Conservation (phyloP, 805 yeast species). For the Kodamaea restingae region DNA sequence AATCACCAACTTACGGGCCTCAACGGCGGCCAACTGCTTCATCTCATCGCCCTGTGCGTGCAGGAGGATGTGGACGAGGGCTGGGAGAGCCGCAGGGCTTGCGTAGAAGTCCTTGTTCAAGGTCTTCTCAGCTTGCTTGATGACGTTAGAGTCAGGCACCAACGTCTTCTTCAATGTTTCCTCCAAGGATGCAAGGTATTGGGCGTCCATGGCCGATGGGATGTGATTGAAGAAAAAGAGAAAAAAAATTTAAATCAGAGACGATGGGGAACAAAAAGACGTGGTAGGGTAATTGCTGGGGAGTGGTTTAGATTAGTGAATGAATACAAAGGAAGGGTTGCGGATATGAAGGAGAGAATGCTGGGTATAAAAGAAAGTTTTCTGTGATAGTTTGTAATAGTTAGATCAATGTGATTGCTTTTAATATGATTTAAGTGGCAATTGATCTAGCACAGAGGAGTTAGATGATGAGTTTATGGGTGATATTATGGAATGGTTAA, state of each 20-base stretch:
- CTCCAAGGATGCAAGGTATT: constrained; percentile 67
- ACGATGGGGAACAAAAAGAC: neutral
- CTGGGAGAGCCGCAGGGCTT: constrained; percentile 69
- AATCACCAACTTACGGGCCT: constrained; percentile 78
- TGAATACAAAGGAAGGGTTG: too few relatives aligned
- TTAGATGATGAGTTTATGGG: too few relatives aligned
- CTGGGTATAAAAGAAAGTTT: neutral
- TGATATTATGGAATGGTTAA: too few relatives aligned
- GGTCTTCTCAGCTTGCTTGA: constrained; percentile 76
- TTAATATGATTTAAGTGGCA: too few relatives aligned
- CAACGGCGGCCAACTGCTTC: constrained; percentile 94
- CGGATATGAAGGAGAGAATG: too few relatives aligned
- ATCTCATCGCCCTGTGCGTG: constrained; percentile 63
- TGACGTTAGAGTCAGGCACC: constrained; percentile 74
- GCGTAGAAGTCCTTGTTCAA: constrained; percentile 72
- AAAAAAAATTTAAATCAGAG: neutral
- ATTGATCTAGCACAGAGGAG: too few relatives aligned
- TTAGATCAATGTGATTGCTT: too few relatives aligned
- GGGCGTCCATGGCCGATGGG: constrained; percentile 56
- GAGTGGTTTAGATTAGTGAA: too few relatives aligned
- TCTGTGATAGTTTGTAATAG: too few relatives aligned
- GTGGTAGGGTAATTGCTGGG: neutral
- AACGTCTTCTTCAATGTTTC: constrained; percentile 73
- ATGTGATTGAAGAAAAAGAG: neutral
- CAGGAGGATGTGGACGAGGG: constrained; percentile 78